Evolutionary conservation across 495 filamentous ascomycete genomes (phyloP).

Genomic region (Xylaria curta): DNA sequence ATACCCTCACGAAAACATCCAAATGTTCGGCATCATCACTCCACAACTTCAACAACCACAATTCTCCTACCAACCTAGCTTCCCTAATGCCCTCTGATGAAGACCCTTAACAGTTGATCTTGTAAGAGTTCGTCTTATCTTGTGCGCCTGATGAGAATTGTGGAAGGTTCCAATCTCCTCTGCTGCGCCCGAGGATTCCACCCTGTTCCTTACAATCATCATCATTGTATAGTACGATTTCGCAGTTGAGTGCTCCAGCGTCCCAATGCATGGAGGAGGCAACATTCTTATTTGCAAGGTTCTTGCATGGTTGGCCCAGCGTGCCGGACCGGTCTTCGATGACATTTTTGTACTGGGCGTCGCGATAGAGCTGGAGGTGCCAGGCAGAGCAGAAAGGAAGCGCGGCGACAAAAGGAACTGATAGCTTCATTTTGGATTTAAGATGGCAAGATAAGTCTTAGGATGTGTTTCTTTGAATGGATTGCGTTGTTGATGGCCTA

Average conservation of each 20-base stretch:
- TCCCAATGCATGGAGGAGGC: slow-evolving; percentile 6
- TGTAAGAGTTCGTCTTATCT: slow-evolving; percentile 1
- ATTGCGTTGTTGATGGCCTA: too few relatives aligned
- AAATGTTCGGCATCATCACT: background rate
- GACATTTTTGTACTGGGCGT: background rate
- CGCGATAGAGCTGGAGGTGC: background rate
- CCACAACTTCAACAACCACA: background rate
- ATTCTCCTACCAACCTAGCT: background rate
- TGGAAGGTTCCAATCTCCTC: background rate
- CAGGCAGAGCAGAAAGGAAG: slow-evolving; percentile 1
- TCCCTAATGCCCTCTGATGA: background rate
- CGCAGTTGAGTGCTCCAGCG: background rate
- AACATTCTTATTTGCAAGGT: background rate
- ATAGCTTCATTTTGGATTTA: background rate
- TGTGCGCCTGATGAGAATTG: background rate
- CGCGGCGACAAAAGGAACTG: background rate
- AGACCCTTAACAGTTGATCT: background rate
- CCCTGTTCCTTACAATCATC: background rate
- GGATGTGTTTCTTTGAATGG: background rate
- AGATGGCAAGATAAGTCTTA: background rate
- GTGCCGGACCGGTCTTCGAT: background rate
- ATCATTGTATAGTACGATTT: slow-evolving; percentile 1
- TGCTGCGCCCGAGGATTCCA: slow-evolving; percentile 1
- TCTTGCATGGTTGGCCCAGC: background rate
- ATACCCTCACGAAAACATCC: background rate